phyloP scores from a whole-genome alignment of 495 filamentous ascomycete genomes.

The Corynascus novoguineensis region DNA sequence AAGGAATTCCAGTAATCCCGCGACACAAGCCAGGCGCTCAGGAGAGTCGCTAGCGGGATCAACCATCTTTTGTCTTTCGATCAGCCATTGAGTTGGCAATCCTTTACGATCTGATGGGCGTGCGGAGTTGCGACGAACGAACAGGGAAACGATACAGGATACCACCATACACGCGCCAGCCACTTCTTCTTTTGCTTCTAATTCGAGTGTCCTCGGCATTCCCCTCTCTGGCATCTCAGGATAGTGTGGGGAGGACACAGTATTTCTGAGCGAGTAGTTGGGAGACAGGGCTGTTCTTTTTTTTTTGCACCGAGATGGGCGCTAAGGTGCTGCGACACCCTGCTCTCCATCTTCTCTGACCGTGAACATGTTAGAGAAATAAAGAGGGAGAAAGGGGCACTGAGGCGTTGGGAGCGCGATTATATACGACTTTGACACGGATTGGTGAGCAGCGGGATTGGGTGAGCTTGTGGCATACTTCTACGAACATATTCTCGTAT shows the following conservation, averaged over 20 bases:
- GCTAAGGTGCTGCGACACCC: slow-evolving; percentile 7
- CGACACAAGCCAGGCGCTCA: not conserved
- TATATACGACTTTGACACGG: slow-evolving; percentile 12
- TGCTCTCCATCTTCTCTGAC: slow-evolving; percentile 14
- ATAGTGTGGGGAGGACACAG: not conserved
- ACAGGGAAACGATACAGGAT: slow-evolving; percentile 21
- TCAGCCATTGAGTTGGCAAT: slow-evolving; percentile 7
- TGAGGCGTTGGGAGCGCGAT: not conserved
- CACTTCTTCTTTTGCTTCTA: slow-evolving; percentile 14
- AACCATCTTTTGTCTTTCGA: not conserved
- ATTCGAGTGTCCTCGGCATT: slow-evolving; percentile 5
- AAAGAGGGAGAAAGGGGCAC: too few species aligned
- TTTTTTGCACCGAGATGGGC: not conserved
- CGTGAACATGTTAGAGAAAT: not conserved
- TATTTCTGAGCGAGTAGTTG: slow-evolving; percentile 7
- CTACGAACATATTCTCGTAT: slow-evolving; percentile 35
- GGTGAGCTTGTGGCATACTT: slow-evolving; percentile 24
- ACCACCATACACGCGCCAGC: slow-evolving; percentile 19
- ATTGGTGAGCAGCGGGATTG: slow-evolving; percentile 14
- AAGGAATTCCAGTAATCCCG: slow-evolving; percentile 52
- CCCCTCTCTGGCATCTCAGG: not conserved
- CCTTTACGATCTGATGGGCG: slow-evolving; percentile 21
- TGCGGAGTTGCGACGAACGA: slow-evolving; percentile 22
- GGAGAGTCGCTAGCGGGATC: slow-evolving; percentile 1
- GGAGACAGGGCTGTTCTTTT: not conserved